Base-by-base conservation (phyloP, 345 rosid genomes). In the Stellera chamaejasme region DNA sequence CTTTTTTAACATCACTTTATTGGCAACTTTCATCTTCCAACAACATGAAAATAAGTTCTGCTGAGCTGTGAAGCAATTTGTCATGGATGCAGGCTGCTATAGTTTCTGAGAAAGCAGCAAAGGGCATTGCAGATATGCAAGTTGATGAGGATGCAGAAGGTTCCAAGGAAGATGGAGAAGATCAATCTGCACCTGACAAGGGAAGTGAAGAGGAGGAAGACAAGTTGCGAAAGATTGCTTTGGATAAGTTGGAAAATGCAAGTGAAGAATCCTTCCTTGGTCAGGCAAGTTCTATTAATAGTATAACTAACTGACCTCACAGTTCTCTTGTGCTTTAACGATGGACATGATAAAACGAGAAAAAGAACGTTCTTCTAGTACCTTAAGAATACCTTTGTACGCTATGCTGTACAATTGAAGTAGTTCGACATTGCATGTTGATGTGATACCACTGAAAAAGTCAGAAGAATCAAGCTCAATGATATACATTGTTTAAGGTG, bases 71-170 rank as follows among this genome's bases (percentile, higher is more conserved):
- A 54, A 47, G 50, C 28, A 10, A 11, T 75, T 50, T 32, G 45
- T 60, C 69, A 11, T 67, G 47, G 43, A 32, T 75, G 67, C 79
- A 89, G 99, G 96, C 99, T 71, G 79, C 84, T 36, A 90, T 66
- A 45, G 96, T 60, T 71, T 95, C 92, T 0, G 91, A 87, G 74
- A 82, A 75, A 65, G 96, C 99, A 9, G 95, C 96, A 2, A 89
- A 84, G 79, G 82, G 80, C 72, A 53, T 93, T 69, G 67, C 84
- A 2, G 95, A 90, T n/a, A 43, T 80, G 55, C 82, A 75, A 61
- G 72, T 11, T 27, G 74, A 64, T 45, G 85, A 83, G 61, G 90
- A 77, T 39, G 72, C 81, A 1, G 95, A 79, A 73, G 67, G 85
- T 60, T 69, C 84, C 43, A 80, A 77, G 70, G 87, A 77, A 64